Base-by-base conservation (phyloP, 352 stramenopile species). In the Globisporangium viniferum region DNA sequence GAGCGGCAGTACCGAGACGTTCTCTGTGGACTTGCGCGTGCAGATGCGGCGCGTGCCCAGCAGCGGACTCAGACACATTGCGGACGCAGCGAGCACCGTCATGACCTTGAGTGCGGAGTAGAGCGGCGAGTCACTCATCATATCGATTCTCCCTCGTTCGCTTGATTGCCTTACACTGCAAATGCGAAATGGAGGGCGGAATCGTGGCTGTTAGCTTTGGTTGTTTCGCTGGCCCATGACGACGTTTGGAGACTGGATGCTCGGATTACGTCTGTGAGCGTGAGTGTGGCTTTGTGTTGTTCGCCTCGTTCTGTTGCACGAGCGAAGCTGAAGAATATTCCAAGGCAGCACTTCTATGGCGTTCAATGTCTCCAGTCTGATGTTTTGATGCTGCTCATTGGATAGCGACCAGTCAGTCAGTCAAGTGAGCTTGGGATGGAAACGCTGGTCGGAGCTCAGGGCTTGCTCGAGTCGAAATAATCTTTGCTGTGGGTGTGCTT, bases 1-100 rank as follows among this genome's bases (percentile, higher is more conserved):
- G 39, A 69, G 64, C 14, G 55, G 64, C 15, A 69, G 55, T 39
- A 59, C 41, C 31, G 64, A 69, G 24, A 69, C 29, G 36, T 63
- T 35, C 20, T 10, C 27, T 15, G 29, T 69, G 8, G 27, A 36
- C 44, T 64, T 56, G 24, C 24, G 20, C 29, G 10, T 55, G 27
- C 18, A 55, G n/a, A 68, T 63, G 14, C 27, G 35, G 14, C 55
- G 44, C 7, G n/a, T 54, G 31, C 36, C 33, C 1, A 41, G 22
- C 36, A 51, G 18, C 22, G 54, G 36, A 29, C 63, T 69, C 20
- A 69, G 24, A 15, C 54, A 69, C 54, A 69, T 41, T 12, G 27
- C n/a, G 5, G 63, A 29, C 2, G 63, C 24, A 12, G 29, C 22
- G 4, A 56, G 18, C 12, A 44, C 36, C 12, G 63, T 62, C 15